Conservation (phyloP, 1,284 basidiomycete species). For the Ganoderma lucidum region DNA sequence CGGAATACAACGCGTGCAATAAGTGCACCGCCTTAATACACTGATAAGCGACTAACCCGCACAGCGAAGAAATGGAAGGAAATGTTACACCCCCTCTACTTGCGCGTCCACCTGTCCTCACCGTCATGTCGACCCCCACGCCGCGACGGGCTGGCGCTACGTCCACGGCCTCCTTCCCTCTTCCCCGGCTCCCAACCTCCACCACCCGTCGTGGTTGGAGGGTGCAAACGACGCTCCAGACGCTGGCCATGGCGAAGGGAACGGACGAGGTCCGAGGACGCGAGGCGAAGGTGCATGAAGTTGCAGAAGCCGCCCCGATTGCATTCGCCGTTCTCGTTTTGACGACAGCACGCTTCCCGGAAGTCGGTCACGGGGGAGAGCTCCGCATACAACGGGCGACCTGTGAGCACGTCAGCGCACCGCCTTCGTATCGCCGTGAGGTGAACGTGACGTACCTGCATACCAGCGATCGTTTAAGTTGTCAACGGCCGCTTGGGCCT, state of each 20-base stretch:
- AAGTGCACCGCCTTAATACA: slow-evolving; percentile 20
- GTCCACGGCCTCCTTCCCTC: slow-evolving; percentile 65
- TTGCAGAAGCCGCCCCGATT: slow-evolving; percentile 98
- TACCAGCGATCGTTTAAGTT: slow-evolving; percentile 98
- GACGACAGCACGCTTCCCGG: slow-evolving; percentile 97
- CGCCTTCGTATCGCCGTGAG: background rate
- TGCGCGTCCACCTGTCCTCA: slow-evolving; percentile 73
- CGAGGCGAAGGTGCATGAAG: slow-evolving; percentile 96
- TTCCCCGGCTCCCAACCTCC: slow-evolving; percentile 84
- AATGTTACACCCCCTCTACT: slow-evolving; percentile 34
- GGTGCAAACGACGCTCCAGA: slow-evolving; percentile 80
- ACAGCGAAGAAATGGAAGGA: slow-evolving; percentile 3
- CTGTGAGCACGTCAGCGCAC: slow-evolving; percentile 47
- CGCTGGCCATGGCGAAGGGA: slow-evolving; percentile 86
- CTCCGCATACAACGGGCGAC: slow-evolving; percentile 97
- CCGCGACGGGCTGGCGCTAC: slow-evolving; percentile 76
- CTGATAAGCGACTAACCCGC: slow-evolving; percentile 9
- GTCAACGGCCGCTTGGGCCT: slow-evolving; percentile 94
- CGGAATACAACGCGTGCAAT: slow-evolving; percentile 6
- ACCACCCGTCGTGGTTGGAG: slow-evolving; percentile 62
- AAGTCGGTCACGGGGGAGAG: slow-evolving; percentile 99
- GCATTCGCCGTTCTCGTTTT: slow-evolving; percentile 97
- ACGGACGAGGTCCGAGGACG: slow-evolving; percentile 82
- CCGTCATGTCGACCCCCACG: slow-evolving; percentile 65
- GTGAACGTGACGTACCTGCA: slow-evolving; percentile 71